A percentile compares a stretch with the other conserved stretches of the same genome.
phyloP scores from a whole-genome alignment of 2,329 filamentous ascomycete genomes.

The Byssothecium circinans region DNA sequence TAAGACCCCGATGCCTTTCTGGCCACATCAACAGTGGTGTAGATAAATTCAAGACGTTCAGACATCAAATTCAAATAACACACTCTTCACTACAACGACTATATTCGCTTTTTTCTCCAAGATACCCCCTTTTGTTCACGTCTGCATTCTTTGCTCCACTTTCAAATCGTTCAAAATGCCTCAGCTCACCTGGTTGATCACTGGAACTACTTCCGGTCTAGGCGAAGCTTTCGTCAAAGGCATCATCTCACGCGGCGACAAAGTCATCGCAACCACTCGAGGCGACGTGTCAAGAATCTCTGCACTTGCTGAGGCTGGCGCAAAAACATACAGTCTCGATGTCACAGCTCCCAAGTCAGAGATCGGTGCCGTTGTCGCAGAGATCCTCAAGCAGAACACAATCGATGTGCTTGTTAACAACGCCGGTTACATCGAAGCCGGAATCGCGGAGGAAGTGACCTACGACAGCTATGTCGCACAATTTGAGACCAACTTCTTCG shows the following conservation, averaged over 20 bases:
- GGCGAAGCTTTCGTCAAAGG: constrained; percentile 50
- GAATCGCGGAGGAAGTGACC: constrained; percentile 15
- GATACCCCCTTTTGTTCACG: too few species aligned
- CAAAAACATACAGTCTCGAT: constrained; percentile 51
- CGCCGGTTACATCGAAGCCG: constrained; percentile 21
- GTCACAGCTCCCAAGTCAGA: constrained; percentile 46
- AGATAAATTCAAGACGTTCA: too few species aligned
- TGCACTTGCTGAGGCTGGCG: constrained; percentile 49
- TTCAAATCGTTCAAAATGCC: constrained; percentile 8
- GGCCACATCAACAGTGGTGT: too few species aligned
- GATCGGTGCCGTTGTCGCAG: constrained; percentile 43
- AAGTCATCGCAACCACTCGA: constrained; percentile 56
- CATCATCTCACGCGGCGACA: constrained; percentile 52
- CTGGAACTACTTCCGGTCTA: constrained; percentile 56
- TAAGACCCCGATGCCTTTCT: too few species aligned
- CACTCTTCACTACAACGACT: too few species aligned
- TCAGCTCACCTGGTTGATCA: constrained; percentile 53
- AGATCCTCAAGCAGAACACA: constrained; percentile 25
- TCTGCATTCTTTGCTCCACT: too few species aligned
- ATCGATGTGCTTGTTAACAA: constrained; percentile 32
- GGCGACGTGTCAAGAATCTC: constrained; percentile 39
- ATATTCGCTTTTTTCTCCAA: too few species aligned
- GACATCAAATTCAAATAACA: too few species aligned
- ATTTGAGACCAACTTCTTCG: constrained; percentile 48
- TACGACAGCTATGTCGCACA: constrained; percentile 27